These are phyloP conservation scores for Aspergillus chevalieri DNA, from an alignment of 2,329 filamentous ascomycete species.

Conservation along the genomic window DNA sequence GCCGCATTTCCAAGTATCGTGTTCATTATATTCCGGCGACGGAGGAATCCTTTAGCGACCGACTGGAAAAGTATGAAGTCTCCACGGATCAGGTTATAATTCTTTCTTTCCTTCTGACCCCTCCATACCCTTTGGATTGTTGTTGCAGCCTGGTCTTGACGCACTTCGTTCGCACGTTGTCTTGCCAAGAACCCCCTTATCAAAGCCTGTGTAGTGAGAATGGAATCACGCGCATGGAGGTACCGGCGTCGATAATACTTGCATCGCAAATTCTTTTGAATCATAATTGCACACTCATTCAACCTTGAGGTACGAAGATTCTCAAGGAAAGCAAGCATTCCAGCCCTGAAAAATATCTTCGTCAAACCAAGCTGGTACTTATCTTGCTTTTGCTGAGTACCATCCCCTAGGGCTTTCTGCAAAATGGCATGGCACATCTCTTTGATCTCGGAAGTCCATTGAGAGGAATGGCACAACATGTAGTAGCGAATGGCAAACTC, in stretches of 20 bases:
- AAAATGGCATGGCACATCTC: conserved; percentile 92
- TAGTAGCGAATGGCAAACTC: conserved; percentile 97
- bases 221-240: conserved; percentile 74
- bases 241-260: conserved; percentile 94
- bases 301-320: conserved; percentile 84
- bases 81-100: conserved; percentile 69
- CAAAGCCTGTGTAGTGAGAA: conserved; percentile 73
- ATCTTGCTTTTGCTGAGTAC: conserved; percentile 67
- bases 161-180: conserved; percentile 69
- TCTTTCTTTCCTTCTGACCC: conserved; percentile 81
- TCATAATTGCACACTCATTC: conserved; percentile 92
- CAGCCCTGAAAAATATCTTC: conserved; percentile 98
- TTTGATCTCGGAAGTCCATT: conserved; percentile 91
- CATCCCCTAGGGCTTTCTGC: conserved; percentile 75
- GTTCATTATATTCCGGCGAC: conserved; percentile 87
- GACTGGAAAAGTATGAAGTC: conserved; percentile 87
- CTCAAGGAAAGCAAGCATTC: conserved; percentile 97
- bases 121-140: conserved; percentile 95
- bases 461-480: conserved; percentile 83
- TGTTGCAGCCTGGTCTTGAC: conserved; percentile 78
- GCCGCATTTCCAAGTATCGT: conserved; percentile 89
- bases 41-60: conserved; percentile 82
- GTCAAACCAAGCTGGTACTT: conserved; percentile 97
- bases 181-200: conserved; percentile 73
- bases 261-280: conserved; percentile 94